Base-by-base conservation (phyloP, 306 rosid genomes). In the Morella rubra region DNA sequence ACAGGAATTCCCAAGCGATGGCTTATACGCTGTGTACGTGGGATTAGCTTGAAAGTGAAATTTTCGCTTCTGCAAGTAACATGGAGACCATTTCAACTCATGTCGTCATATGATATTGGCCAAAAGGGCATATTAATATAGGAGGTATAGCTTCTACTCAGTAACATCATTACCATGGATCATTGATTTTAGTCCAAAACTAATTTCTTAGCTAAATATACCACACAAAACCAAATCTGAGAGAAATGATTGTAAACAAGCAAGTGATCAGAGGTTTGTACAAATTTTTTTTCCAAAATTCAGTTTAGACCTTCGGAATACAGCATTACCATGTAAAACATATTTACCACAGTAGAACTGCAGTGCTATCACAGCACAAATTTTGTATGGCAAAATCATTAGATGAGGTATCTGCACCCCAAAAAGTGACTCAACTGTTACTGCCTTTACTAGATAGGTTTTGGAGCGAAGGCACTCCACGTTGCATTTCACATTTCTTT, bases 61-160 rank as follows among this genome's bases (percentile, higher is more conserved):
- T 67, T 69, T 27, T 75, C 80, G 78, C 81, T 85, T 96, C 98
- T 92, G 90, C 87, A 84, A 13, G 69, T 51, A 55, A 59, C 32
- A 76, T 59, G 75, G 61, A 80, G 47, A 46, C 14, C 32, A 79
- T 49, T 49, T 19, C 8, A 54, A 18, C 3, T 58, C 64, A 58
- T 22, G 22, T 53, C 16, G 59, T 44, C 5, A 44, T 80, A 75
- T 55, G 44, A 76, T 61, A 42, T 69, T 46, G 70, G 13, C 50
- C 8, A 65, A 80, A 79, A 50, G 47, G 71, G 69, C 70, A 51
- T 58, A 40, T 47, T 32, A 80, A 51, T 0, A 73, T 69, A 46
- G 47, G 65, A 18, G n/a, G 46, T 68, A 15, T 14, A 75, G 53
- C 68, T 45, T 54, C 18, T 60, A 71, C 55, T 61, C 77, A 77